Conservation (phyloP, 345 rosid species). For the Syzygium grande region DNA sequence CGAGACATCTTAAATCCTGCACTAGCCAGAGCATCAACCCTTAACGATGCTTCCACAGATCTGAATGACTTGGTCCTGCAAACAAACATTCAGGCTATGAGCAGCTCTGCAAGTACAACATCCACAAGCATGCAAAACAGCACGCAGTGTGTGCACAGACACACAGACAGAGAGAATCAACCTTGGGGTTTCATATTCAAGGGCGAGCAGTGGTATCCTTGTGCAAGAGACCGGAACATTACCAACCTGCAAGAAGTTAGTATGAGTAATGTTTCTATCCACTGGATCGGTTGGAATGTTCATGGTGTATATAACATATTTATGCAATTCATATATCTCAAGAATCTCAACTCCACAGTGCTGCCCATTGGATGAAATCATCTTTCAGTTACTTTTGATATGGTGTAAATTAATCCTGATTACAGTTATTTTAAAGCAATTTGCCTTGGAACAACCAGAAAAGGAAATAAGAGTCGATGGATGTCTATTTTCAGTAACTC, state of each 20-base stretch:
- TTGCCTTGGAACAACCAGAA: neutral
- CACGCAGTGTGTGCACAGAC: neutral
- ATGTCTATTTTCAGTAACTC: neutral
- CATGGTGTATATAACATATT: neutral
- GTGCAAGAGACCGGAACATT: conserved; percentile 75
- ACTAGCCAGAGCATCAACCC: conserved; percentile 95
- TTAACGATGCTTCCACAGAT: conserved; percentile 77
- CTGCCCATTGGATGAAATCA: neutral
- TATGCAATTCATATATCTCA: neutral
- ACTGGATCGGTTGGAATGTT: neutral
- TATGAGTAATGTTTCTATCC: neutral
- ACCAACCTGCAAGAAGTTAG: conserved; percentile 43
- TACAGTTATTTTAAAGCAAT: neutral
- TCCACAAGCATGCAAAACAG: neutral
- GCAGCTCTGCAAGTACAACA: neutral
- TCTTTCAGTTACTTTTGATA: neutral
- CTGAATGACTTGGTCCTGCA: conserved; percentile 69
- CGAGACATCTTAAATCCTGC: conserved; percentile 95
- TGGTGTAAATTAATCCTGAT: neutral
- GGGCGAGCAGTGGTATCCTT: conserved; percentile 72
- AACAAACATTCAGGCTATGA: neutral
- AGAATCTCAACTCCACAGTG: neutral
- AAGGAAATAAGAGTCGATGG: neutral
- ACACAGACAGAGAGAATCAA: conserved; percentile 3
- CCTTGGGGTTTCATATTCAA: conserved; percentile 91